A percentile compares a stretch with the other conserved stretches of the same genome.
These are phyloP conservation scores for Colletotrichum graminicola DNA, from an alignment of 2,329 filamentous ascomycete genomes.

Conservation along the genomic window DNA sequence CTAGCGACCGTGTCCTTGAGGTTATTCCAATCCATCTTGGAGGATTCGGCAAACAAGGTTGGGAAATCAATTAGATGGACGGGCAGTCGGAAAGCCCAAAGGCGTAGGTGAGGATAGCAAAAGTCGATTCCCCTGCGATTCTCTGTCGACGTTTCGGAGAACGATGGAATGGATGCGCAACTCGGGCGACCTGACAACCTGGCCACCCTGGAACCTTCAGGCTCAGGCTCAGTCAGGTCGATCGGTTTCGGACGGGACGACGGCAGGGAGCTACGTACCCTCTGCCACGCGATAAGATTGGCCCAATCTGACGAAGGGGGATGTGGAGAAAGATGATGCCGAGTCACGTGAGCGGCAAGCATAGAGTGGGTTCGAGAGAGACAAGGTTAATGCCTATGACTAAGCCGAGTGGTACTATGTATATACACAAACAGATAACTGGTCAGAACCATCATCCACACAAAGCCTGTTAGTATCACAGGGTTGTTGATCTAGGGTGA, in stretches of 20 bases:
- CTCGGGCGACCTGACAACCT: conserved; percentile 37
- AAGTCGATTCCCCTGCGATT: conserved; percentile 19
- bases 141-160: conserved; percentile 42
- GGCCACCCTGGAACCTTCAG: conserved; percentile 42
- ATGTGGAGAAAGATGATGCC: not conserved
- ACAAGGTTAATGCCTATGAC: too few relatives aligned
- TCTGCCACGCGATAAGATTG: not conserved
- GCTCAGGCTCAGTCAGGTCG: conserved; percentile 20
- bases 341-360: not conserved
- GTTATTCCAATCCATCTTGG: conserved; percentile 85
- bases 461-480: too few relatives aligned
- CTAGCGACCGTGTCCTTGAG: conserved; percentile 90
- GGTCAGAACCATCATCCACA: too few relatives aligned
- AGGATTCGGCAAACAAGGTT: conserved; percentile 5
- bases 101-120: conserved; percentile 15
- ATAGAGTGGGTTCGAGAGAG: too few relatives aligned
- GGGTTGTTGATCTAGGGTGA: too few relatives aligned
- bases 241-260: conserved; percentile 35
- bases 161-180: conserved; percentile 25
- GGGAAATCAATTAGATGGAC: conserved; percentile 23
- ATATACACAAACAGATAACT: too few relatives aligned
- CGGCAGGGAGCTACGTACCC: conserved; percentile 37
- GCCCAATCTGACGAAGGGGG: not conserved
- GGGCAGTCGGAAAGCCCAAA: conserved; percentile 10
- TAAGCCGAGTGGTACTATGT: too few relatives aligned